Percentiles rank a stretch among this genome's conserved stretches.
Conservation (phyloP, 257 asterid species). For the Solanum habrochaites region DNA sequence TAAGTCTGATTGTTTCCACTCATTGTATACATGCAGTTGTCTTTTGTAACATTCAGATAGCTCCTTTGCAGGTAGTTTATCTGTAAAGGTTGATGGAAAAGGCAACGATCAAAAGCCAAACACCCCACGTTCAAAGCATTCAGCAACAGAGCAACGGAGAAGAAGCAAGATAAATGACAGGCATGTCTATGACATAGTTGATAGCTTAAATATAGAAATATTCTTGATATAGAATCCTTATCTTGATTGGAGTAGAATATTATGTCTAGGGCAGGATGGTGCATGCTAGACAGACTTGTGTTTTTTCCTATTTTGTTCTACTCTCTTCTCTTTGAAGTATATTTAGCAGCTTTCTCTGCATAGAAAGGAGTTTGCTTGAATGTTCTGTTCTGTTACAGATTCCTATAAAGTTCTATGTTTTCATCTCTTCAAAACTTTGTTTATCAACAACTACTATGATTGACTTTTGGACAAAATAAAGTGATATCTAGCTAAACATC, state of each 20-base stretch:
- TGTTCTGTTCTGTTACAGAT: neutral
- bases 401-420: neutral
- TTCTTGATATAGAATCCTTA: neutral
- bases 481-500: neutral
- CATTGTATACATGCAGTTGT: neutral
- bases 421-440: neutral
- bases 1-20: neutral
- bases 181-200: conserved; percentile 22
- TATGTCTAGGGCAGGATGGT: neutral
- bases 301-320: neutral
- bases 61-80: conserved; percentile 35
- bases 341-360: neutral
- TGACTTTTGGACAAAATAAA: neutral
- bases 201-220: neutral
- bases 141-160: conserved; percentile 98
- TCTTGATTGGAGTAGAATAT: neutral
- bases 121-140: conserved; percentile 95
- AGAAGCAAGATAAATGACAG: conserved; percentile 98
- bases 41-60: neutral
- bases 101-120: conserved; percentile 61
- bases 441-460: neutral
- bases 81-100: conserved; percentile 64
- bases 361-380: neutral
- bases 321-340: neutral
- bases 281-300: neutral